Base-by-base conservation (phyloP, 345 rosid genomes). In the Theobroma cacao region DNA sequence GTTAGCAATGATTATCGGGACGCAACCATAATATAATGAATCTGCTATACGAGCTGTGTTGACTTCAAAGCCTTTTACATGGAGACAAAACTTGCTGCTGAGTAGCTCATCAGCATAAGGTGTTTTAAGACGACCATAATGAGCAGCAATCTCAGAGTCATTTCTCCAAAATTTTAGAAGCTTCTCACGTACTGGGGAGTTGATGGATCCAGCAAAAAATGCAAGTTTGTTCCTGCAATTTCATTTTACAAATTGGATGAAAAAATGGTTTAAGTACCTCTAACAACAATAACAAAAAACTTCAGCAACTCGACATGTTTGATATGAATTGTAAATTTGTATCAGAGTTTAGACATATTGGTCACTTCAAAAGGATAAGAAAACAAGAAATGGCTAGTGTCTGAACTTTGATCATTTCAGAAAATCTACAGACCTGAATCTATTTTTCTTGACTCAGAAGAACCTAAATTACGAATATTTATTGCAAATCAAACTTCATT, bases 31-130 rank as follows among this genome's bases (percentile, higher is more conserved):
- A 69, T 84, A 84, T 48, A 89, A 79, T 0, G 90, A 83, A 75
- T 89, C 92, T 14, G 87, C 85, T 64, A 88, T 84, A 10, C 91
- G 87, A 43, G 93, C 93, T 20, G 90, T 88, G 76, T 90, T 88
- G 20, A 88, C 90, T 86, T 90, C 91, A 61, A 87, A 90, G 55
- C 93, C 93, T 85, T 90, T 88, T 81, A 88, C 89, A 56, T 90
- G 91, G 82, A 88, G 87, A 77, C 93, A 90, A 74, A 88, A 90
- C 86, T 87, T 88, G 81, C 93, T 90, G 7, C 85, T 65, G 0
- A 85, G 89, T 28, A 90, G 84, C 78, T 76, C 85, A 48, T 80
- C 88, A 12, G 88, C 82, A 75, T 90, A 90, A 36, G 89, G 90
- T 10, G 91, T 88, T 58, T 67, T 78, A 67, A 88, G 86, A 76